A percentile compares a stretch with the other conserved stretches of the same genome.
These are phyloP conservation scores for Leccinellum albellum DNA, from an alignment of 768 basidiomycete genomes.

Conservation along the genomic window DNA sequence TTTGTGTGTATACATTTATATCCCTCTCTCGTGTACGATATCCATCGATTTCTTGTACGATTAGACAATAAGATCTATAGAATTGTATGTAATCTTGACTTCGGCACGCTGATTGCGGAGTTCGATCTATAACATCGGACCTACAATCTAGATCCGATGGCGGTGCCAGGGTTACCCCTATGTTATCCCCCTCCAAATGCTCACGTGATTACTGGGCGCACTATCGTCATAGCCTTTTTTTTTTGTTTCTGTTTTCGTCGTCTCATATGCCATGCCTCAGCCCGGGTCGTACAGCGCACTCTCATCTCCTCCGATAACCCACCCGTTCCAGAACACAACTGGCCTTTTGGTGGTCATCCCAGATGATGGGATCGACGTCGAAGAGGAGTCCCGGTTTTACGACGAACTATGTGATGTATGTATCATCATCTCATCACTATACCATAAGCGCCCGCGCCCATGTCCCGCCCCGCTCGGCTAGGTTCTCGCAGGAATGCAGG, in stretches of 20 bases:
- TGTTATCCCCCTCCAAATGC: neutral
- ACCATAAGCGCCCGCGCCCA: neutral
- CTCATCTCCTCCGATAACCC: slow-evolving; percentile 13
- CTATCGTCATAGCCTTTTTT: neutral
- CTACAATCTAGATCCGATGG: neutral
- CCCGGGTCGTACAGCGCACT: slow-evolving; percentile 1
- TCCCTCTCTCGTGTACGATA: neutral
- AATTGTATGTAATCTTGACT: neutral
- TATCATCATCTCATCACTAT: neutral
- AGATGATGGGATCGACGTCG: slow-evolving; percentile 56
- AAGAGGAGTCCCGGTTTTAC: slow-evolving; percentile 64
- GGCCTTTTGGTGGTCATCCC: slow-evolving; percentile 53
- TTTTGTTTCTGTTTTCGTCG: neutral
- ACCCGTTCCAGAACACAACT: slow-evolving; percentile 47
- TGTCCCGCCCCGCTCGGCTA: neutral
- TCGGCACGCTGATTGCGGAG: neutral
- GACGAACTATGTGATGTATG: slow-evolving; percentile 56
- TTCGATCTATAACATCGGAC: neutral
- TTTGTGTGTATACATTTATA: neutral
- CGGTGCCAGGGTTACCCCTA: neutral
- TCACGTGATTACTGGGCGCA: neutral
- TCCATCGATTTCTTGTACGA: neutral
- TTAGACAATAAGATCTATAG: no score
- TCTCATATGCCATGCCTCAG: slow-evolving; percentile 6
- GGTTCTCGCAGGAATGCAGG: neutral